Evolutionary conservation across 139 green algal genomes (phyloP).

Genomic region (Trebouxia sp.): DNA sequence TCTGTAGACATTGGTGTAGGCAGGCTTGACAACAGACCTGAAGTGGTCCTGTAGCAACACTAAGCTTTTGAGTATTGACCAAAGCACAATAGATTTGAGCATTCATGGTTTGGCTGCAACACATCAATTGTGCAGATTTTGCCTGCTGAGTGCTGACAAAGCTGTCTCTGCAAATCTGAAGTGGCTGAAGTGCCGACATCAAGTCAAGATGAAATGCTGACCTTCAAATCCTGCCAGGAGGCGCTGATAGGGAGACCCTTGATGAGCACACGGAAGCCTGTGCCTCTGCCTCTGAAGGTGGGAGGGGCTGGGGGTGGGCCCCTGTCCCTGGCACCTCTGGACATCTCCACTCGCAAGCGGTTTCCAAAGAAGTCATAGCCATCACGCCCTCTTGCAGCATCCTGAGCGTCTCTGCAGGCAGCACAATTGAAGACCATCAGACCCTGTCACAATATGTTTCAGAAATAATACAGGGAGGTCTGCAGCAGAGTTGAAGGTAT

Average conservation of each 20-base stretch:
- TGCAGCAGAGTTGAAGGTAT: too few relatives aligned
- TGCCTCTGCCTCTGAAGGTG: conserved; percentile 27
- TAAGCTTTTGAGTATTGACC: not conserved
- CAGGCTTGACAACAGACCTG: conserved; percentile 62
- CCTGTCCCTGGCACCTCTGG: conserved; percentile 39
- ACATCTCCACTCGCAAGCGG: conserved; percentile 74
- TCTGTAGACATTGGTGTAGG: conserved; percentile 72
- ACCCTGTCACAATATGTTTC: not conserved
- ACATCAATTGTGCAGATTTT: too few relatives aligned
- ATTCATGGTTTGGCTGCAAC: not conserved
- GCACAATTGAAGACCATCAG: not conserved
- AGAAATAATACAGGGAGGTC: too few relatives aligned
- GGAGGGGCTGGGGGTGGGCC: conserved; percentile 18
- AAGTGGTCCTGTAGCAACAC: conserved; percentile 66
- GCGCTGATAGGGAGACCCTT: conserved; percentile 76
- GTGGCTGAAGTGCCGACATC: too few relatives aligned
- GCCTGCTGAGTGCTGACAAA: conserved; percentile 84
- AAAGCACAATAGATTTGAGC: not conserved
- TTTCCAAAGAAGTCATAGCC: conserved; percentile 88
- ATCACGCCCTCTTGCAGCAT: conserved; percentile 85
- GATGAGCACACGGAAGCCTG: conserved; percentile 73
- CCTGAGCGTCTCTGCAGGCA: conserved; percentile 75
- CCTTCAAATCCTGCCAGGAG: conserved; percentile 97
- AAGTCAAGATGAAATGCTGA: not conserved
- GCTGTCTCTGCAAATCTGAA: not conserved